Evolutionary conservation across 139 green algal genomes (phyloP), one percentile per base, ranked within the genome.

Genomic region (Chlamydomonas incerta): DNA sequence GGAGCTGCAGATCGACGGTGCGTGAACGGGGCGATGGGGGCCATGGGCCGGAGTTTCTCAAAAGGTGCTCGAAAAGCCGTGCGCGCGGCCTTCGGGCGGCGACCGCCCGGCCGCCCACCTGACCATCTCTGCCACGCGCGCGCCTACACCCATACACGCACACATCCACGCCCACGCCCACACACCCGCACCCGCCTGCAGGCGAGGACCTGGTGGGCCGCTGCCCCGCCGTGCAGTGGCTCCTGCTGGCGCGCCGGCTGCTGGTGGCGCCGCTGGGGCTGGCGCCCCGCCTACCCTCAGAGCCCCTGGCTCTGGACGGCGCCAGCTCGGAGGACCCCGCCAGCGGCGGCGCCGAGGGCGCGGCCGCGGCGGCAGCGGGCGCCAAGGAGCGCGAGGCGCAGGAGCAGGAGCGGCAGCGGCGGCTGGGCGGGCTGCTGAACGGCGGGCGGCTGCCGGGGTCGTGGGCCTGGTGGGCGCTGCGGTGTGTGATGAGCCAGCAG

Each of bases 381-480:
- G 88, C 60, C 20, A 33, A 21, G 20, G 41, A 37, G 2, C 17
- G 58, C 31, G 33, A 70, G 37, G 0, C 47, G 31, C 2, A n/a
- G 14, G 17, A 31, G 55, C 11, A 37, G 65, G 20, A 68, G 52
- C 0, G 62, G 23, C 34, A 21, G 1, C 68, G n/a, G 1, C 52
- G 35, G n/a, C 46, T 74, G 34, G 66, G 75, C 31, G 41, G n/a
- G 34, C 57, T 50, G 18, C 55, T 21, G 20, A 31, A 8, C 21
- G 55, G 34, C 71, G 9, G 41, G 10, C 23, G 26, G 33, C 24
- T 65, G 52, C 86, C 83, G 35, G 79, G 77, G 6, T 85, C 35
- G 26, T 96, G 91, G 95, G 0, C 34, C 1, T 96, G 92, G 94
- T 97, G 95, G 95, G 92, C 90, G 26, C 50, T 92, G 37, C 86